These are phyloP conservation scores for Chaetomiaceae sp. DNA, from an alignment of 2,329 filamentous ascomycete genomes.

Conservation along the genomic window DNA sequence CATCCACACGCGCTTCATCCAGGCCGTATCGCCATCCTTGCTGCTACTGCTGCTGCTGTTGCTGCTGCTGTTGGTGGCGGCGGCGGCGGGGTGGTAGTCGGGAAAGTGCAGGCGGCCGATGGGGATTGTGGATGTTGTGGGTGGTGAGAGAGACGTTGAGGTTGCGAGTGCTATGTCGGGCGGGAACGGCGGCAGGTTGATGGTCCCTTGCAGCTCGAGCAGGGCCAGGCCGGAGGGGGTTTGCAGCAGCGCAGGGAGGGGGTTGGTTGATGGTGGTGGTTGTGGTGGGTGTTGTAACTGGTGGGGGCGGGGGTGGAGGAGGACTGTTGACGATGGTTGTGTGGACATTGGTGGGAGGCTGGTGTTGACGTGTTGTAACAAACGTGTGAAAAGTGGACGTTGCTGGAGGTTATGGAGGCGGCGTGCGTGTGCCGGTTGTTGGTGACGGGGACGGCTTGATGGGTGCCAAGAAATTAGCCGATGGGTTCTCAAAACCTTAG, in stretches of 20 bases:
- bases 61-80: conserved; percentile 30
- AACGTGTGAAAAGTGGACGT: too few relatives aligned
- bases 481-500: too few relatives aligned
- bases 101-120: conserved; percentile 40
- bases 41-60: conserved; percentile 27
- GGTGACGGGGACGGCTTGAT: too few relatives aligned
- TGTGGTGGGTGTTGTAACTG: not conserved
- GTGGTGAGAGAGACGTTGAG: conserved; percentile 3
- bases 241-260: conserved; percentile 75
- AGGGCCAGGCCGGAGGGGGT: conserved; percentile 86
- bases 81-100: conserved; percentile 58
- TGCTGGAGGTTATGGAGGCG: too few relatives aligned
- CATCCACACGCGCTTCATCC: conserved; percentile 87
- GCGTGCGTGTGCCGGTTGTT: too few relatives aligned
- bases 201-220: conserved; percentile 84
- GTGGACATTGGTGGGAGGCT: not conserved
- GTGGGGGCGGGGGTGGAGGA: conserved; percentile 35
- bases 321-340: conserved; percentile 24
- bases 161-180: conserved; percentile 25
- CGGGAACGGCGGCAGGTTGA: conserved; percentile 60
- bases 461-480: too few relatives aligned
- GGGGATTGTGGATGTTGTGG: conserved; percentile 22
- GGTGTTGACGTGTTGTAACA: not conserved
- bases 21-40: conserved; percentile 43
- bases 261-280: conserved; percentile 31